phyloP scores from a whole-genome alignment of 2,329 filamentous ascomycete species.

The Alternaria incomplexa region DNA sequence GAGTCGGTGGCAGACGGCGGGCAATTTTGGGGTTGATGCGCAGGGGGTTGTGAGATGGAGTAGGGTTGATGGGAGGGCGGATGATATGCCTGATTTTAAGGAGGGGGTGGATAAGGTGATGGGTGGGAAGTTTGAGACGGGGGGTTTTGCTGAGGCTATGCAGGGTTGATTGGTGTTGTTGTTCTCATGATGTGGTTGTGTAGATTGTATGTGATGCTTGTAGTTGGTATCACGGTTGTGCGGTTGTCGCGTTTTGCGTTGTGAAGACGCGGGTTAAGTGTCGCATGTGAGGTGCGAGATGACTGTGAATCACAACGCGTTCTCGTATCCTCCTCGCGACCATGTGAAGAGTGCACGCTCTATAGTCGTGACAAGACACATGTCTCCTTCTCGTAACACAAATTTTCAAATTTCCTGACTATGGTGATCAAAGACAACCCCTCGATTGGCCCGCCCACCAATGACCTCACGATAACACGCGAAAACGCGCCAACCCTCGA shows the following conservation, averaged over 20 bases:
- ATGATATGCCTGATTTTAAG: conserved; percentile 62
- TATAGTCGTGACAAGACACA: neutral
- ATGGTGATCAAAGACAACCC: neutral
- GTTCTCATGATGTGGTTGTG: neutral
- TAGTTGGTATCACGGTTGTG: neutral
- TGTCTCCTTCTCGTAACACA: neutral
- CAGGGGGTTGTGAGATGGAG: conserved; percentile 62
- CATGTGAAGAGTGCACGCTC: neutral
- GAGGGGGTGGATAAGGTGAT: conserved; percentile 49
- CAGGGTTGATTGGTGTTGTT: neutral
- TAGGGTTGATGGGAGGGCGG: conserved; percentile 55
- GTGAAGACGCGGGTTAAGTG: neutral
- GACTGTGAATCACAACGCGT: neutral
- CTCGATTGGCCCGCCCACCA: conserved; percentile 3
- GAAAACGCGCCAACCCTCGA: conserved; percentile 14
- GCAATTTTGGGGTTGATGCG: conserved; percentile 66
- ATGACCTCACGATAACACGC: conserved; percentile 25
- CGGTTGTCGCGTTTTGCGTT: neutral
- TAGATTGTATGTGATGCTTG: neutral
- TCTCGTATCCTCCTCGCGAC: neutral
- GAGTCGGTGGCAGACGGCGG: conserved; percentile 71
- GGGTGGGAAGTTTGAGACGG: neutral
- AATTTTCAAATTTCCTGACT: neutral
- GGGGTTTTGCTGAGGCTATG: neutral
- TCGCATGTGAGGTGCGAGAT: neutral